phyloP scores from a whole-genome alignment of 257 asterid genomes.

The Parsonsia alboflavescens region DNA sequence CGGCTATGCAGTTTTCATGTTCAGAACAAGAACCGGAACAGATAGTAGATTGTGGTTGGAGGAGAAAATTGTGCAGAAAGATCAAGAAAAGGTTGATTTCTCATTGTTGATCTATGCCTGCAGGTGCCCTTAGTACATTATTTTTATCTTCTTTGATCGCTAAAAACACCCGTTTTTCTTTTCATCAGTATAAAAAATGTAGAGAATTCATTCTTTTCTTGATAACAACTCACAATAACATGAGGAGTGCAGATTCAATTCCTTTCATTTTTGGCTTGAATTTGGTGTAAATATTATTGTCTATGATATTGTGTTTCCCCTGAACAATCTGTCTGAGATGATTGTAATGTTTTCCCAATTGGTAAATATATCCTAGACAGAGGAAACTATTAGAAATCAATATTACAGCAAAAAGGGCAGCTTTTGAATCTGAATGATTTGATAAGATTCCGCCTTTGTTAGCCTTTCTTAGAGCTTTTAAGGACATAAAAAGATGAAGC shows the following conservation, averaged over 20 bases:
- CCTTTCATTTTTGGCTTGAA: neutral
- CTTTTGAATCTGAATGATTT: conserved; percentile 1
- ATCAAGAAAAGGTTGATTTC: conserved; percentile 63
- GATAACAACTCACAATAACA: conserved; percentile 7
- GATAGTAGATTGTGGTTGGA: conserved; percentile 91
- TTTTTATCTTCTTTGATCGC: neutral
- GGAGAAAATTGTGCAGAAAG: conserved; percentile 53
- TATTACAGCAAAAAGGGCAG: neutral
- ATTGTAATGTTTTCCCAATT: neutral
- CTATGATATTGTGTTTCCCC: neutral
- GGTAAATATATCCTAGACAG: neutral
- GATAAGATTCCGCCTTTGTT: neutral
- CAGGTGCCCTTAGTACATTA: conserved; percentile 12
- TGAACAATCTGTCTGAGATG: neutral
- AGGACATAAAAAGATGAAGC: neutral
- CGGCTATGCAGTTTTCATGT: conserved; percentile 77
- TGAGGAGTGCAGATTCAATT: neutral
- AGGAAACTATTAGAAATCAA: neutral
- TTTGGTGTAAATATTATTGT: neutral
- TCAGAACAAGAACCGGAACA: conserved; percentile 81
- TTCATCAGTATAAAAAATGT: neutral
- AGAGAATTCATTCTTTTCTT: conserved; percentile 9
- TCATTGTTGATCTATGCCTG: conserved; percentile 75
- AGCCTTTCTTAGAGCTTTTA: neutral
- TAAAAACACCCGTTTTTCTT: neutral